Evolutionary conservation across 2,329 filamentous ascomycete species (phyloP), one percentile per base, ranked within the genome.

Genomic region (Cephalotrichum gorgonifer): DNA sequence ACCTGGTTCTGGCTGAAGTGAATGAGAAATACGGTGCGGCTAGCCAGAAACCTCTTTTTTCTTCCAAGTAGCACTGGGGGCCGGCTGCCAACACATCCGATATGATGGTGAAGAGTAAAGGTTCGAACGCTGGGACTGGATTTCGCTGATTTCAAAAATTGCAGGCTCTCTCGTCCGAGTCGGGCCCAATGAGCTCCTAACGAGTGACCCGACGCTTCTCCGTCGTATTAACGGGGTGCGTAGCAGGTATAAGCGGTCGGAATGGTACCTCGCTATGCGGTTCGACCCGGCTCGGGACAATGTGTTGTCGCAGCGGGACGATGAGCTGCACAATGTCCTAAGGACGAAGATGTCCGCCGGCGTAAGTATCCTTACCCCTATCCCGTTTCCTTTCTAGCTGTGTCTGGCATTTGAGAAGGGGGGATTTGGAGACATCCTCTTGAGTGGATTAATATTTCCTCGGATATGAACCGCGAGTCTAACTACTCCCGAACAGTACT

Each of bases 201-300:
- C 64, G 1, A 57, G 59, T 22, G 70, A 73, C 47, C 65, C 67
- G 0, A 63, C 62, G 1, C 54, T 69, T 23, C 48, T 72, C 11
- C 62, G 64, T 20, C 60, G 55, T 20, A 66, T 71, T 56, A 62
- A 60, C 6, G 58, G 57, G 1, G 67, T 64, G 2, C 62, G 67
- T 12, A 65, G 63, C 25, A 50, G 52, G 6, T 72, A 71, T 50
- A 58, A 53, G 2, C 64, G 67, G 1, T 63, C 62, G 0, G 54
- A 53, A 1, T 77, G 73, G 65, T 78, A 77, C 55, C 62, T 68
- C 50, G 70, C 67, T 4, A 65, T 73, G 50, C 67, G 70, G 12
- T 66, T 83, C 52, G 71, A 81, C 50, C 72, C 74, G 0, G 66
- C 72, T 15, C 63, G 69, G 25, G 72, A 79, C 53, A 78, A 74